Base-by-base conservation (phyloP, 768 basidiomycete genomes). In the Crepidotus variabilis region DNA sequence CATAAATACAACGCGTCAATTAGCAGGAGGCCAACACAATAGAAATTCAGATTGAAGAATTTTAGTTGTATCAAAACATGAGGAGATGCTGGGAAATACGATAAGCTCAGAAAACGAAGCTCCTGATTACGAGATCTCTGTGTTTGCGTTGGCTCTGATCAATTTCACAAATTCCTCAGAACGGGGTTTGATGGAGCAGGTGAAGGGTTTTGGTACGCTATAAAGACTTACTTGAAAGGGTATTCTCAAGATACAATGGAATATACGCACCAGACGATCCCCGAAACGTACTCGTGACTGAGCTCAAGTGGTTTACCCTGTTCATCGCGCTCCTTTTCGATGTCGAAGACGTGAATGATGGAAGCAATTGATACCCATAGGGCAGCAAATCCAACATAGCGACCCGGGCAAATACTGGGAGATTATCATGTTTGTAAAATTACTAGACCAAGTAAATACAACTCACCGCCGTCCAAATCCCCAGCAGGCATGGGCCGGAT, bases 391-490 rank as follows among this genome's bases (percentile, higher is more conserved):
- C 65, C 66, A 56, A 69, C 62, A 14, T 63, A 60, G 1, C 67
- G 63, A 2, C 64, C 68, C 2, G 66, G 68, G 51, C 66, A 67
- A 10, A 69, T 57, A 6, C 64, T 62, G 21, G 28, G 28, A 11
- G 0, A 14, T 54, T n/a, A 6, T 18, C 16, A 10, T 2, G n/a
- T 28, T 24, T 11, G 3, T 20, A 14, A 13, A 13, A 36, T 20
- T 2, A 11, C 2, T 14, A 43, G 8, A 23, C 7, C 52, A 50
- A 11, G 22, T 18, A 5, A 7, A 20, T 23, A 21, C 13, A n/a
- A 16, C 50, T 33, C 18, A 68, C 69, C 67, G 58, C 32, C 70
- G 48, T 22, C 72, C 72, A 54, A 72, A 73, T 0, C 73, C 73
- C 60, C 68, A 75, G n/a, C 64, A 67, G 2, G 61, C 62, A 20